phyloP scores from a whole-genome alignment of 2,329 filamentous ascomycete genomes.

The Fusarium papillatum region DNA sequence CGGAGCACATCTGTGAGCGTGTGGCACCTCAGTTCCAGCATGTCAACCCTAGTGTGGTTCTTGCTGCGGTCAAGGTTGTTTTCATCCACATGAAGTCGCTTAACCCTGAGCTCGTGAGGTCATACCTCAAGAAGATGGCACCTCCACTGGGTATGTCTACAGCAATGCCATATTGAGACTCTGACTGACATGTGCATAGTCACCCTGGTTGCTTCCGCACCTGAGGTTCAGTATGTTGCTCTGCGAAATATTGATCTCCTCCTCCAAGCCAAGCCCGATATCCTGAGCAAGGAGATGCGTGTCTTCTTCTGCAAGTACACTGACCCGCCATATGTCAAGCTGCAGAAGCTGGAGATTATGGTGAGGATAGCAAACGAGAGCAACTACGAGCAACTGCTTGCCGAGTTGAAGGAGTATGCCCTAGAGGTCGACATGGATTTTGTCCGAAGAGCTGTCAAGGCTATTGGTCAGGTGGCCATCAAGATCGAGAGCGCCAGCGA shows the following conservation, averaged over 20 bases:
- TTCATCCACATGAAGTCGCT: constrained; percentile 96
- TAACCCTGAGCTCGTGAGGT: constrained; percentile 81
- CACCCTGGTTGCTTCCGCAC: constrained; percentile 93
- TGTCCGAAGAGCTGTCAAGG: constrained; percentile 92
- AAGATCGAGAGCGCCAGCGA: constrained; percentile 97
- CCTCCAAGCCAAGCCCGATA: constrained; percentile 95
- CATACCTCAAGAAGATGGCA: constrained; percentile 98
- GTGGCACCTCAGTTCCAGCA: constrained; percentile 98
- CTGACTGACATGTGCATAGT: constrained; percentile 64
- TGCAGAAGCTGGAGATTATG: constrained; percentile 99
- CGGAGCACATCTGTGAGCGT: constrained; percentile 97
- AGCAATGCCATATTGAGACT: neutral
- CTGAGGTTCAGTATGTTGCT: constrained; percentile 98
- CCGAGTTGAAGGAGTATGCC: constrained; percentile 97
- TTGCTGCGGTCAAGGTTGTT: constrained; percentile 98
- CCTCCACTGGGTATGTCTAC: constrained; percentile 83
- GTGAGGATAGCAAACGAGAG: constrained; percentile 98
- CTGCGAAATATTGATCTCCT: constrained; percentile 96
- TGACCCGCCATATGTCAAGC: constrained; percentile 96
- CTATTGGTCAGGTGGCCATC: constrained; percentile 97
- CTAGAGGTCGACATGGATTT: constrained; percentile 99
- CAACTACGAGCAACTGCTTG: constrained; percentile 94
- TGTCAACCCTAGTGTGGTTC: constrained; percentile 95
- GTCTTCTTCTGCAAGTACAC: constrained; percentile 99
- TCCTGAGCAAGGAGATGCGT: constrained; percentile 95